Evolutionary conservation across 345 rosid genomes (phyloP).

Genomic region (Lumnitzera littorea): DNA sequence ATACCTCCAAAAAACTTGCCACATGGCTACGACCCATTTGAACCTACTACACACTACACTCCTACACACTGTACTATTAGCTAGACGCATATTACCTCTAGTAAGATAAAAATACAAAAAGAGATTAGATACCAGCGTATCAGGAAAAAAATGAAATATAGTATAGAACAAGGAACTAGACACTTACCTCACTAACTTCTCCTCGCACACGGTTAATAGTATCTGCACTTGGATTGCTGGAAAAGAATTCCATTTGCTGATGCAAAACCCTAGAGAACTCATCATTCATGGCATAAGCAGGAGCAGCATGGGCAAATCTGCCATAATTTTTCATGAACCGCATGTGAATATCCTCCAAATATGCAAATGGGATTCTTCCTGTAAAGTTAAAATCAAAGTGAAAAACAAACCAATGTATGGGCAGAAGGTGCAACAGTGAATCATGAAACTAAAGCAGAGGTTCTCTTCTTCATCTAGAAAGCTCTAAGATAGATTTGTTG

Average conservation of each 20-base stretch:
- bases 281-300: slow-evolving; percentile 97
- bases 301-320: slow-evolving; percentile 69
- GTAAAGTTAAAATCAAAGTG: slow-evolving; percentile 1
- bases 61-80: too few species aligned
- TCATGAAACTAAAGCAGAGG: not conserved
- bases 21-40: too few species aligned
- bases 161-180: slow-evolving; percentile 8
- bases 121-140: too few species aligned
- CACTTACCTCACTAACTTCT: slow-evolving; percentile 84
- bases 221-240: slow-evolving; percentile 83
- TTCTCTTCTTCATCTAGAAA: too few species aligned
- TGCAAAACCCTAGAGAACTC: slow-evolving; percentile 98
- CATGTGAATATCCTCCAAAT: slow-evolving; percentile 93
- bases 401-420: too few species aligned
- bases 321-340: slow-evolving; percentile 97
- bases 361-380: slow-evolving; percentile 98
- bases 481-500: too few species aligned
- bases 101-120: too few species aligned
- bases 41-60: too few species aligned
- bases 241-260: slow-evolving; percentile 98
- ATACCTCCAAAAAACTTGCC: too few species aligned
- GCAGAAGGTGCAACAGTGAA: not conserved
- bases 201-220: slow-evolving; percentile 88
- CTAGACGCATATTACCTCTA: too few species aligned
- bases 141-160: not conserved